These are phyloP conservation scores for Mortierella sp. DNA, from an alignment of 371 early-diverging fungal genomes.

Conservation along the genomic window DNA sequence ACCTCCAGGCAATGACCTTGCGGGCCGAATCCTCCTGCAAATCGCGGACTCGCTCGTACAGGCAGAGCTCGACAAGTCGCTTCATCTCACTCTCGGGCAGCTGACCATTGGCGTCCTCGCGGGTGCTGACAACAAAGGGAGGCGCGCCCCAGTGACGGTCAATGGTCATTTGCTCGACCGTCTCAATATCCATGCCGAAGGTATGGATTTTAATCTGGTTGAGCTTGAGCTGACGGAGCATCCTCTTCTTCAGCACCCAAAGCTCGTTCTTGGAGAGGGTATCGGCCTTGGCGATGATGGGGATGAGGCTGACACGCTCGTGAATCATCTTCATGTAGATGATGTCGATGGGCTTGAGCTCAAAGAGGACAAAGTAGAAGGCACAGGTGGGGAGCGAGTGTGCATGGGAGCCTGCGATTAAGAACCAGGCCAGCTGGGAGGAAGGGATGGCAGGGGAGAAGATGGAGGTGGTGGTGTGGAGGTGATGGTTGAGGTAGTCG, in stretches of 20 bases:
- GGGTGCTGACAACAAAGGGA: constrained; percentile 42
- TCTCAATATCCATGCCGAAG: constrained; percentile 38
- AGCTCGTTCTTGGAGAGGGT: constrained; percentile 43
- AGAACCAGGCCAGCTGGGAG: constrained; percentile 51
- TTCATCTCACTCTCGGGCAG: constrained; percentile 37
- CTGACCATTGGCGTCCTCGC: constrained; percentile 17
- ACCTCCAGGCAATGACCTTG: constrained; percentile 52
- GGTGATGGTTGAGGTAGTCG: constrained; percentile 47
- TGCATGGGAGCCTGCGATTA: constrained; percentile 44
- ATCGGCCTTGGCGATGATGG: constrained; percentile 48
- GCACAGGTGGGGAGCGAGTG: constrained; percentile 50
- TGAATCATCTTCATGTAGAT: constrained; percentile 56
- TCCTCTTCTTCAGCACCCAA: constrained; percentile 46
- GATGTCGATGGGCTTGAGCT: constrained; percentile 53
- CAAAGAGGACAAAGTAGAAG: constrained; percentile 52
- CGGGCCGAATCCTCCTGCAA: constrained; percentile 43
- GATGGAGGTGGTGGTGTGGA: constrained; percentile 43
- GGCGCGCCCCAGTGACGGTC: constrained; percentile 48
- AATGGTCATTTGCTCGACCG: constrained; percentile 31
- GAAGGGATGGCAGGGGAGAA: constrained; percentile 45
- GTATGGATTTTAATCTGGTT: constrained; percentile 48
- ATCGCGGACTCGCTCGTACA: constrained; percentile 36
- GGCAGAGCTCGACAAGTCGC: constrained; percentile 32
- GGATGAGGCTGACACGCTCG: constrained; percentile 47
- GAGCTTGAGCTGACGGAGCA: constrained; percentile 51